Evolutionary conservation across 2,329 filamentous ascomycete species (phyloP).

Genomic region (Sporothrix pseudoabietina): DNA sequence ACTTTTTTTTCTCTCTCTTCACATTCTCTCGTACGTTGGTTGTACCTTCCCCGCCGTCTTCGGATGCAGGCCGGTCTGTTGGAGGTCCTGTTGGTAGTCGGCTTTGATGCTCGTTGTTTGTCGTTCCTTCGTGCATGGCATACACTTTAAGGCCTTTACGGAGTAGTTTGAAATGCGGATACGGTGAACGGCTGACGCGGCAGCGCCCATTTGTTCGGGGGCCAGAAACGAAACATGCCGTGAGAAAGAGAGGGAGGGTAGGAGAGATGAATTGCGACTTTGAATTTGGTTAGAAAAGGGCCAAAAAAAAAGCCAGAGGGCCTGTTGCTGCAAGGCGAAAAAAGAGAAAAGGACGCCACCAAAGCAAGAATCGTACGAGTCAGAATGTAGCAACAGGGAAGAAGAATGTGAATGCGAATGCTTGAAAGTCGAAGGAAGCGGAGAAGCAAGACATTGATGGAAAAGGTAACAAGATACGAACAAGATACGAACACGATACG

Average conservation of each 20-base stretch:
- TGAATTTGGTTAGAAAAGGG: neutral
- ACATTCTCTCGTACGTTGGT: neutral
- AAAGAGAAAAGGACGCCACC: conserved; percentile 7
- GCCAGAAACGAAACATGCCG: neutral
- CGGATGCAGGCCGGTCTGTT: conserved; percentile 10
- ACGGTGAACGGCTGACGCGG: neutral
- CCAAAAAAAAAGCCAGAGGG: neutral
- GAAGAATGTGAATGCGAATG: neutral
- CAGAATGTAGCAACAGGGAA: neutral
- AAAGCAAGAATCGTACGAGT: conserved; percentile 9
- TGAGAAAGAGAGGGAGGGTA: neutral
- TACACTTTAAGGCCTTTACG: neutral
- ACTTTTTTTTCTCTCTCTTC: neutral
- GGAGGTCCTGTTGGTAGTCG: neutral
- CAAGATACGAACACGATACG: neutral
- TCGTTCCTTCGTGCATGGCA: neutral
- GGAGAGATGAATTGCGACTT: neutral
- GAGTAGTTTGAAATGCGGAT: neutral
- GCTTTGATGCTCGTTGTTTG: neutral
- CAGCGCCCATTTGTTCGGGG: neutral
- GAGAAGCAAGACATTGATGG: neutral
- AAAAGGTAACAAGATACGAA: neutral
- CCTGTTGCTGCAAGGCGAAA: neutral
- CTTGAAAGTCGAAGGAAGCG: neutral
- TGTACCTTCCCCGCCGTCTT: neutral